Base-by-base conservation (phyloP, 306 rosid species). In the Corylus americana region DNA sequence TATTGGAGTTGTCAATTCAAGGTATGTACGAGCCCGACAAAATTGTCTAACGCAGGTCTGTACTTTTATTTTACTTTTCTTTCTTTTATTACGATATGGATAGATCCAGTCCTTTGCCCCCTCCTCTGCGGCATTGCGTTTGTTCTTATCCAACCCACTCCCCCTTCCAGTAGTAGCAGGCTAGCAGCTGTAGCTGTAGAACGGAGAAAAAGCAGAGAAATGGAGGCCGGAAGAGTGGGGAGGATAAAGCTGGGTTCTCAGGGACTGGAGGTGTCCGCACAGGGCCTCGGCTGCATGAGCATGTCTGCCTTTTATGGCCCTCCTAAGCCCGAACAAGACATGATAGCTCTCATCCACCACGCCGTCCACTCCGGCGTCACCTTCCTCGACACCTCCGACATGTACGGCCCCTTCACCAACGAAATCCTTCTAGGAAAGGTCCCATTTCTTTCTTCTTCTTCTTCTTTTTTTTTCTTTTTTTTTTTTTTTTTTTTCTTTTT, bases 281-380 rank as follows among this genome's bases (percentile, higher is more conserved):
- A 88, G 47, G 91, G 91, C 13, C 77, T 85, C 1, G 88, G 89
- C 3, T 81, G 96, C 77, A 85, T 92, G 97, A 84, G 92, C 6
- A 92, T 94, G 98, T 87, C 98, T 1, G 75, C 91, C 20, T 11
- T 49, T 13, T 49, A 49, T 49, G 53, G 53, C 3, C 82, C 93
- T 39, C 83, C 88, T 0, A 92, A 90, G 72, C 92, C 97, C 0
- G 89, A 90, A 1, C 2, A 87, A 1, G 88, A 86, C 11, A 86
- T 86, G 92, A 78, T 86, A n/a, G 29, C 42, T 4, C 87, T 86
- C 66, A 84, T 86, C 81, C 90, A 68, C 81, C 84, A 78, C 25
- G 88, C 90, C 78, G 9, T 88, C 11, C 39, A 49, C n/a, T 8
- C 57, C 76, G 90, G 84, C 49, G 80, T 88, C 79, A 86, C 85